These are phyloP conservation scores for Osmanthus fragrans DNA, from an alignment of 257 asterid genomes.

Conservation along the genomic window DNA sequence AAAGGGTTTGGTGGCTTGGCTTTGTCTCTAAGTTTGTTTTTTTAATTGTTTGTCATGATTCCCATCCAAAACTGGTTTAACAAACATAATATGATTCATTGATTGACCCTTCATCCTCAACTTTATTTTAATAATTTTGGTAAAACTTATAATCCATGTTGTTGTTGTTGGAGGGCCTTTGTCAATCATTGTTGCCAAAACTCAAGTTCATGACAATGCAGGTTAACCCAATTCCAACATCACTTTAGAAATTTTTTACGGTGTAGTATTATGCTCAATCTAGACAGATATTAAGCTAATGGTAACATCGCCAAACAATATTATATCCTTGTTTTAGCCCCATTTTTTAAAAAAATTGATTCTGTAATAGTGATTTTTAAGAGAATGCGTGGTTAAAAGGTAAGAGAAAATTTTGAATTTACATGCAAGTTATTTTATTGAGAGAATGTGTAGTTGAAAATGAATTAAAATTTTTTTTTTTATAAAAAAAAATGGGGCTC, in stretches of 20 bases:
- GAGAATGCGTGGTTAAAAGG: too few species aligned
- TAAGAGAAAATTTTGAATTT: too few species aligned
- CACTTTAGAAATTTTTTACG: background rate
- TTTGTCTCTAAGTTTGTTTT: constrained; percentile 37
- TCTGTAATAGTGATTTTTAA: too few species aligned
- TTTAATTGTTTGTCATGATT: constrained; percentile 12
- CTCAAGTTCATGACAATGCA: background rate
- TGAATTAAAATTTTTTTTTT: too few species aligned
- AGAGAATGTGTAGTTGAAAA: too few species aligned
- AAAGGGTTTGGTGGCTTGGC: constrained; percentile 49
- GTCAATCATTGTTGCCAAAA: background rate
- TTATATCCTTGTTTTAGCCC: too few species aligned
- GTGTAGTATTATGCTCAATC: too few species aligned
- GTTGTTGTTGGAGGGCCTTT: background rate
- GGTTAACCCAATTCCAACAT: background rate
- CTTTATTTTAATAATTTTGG: background rate
- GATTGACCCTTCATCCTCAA: constrained; percentile 4
- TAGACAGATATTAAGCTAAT: too few species aligned
- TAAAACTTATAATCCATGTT: background rate
- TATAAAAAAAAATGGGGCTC: too few species aligned
- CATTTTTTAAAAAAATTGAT: too few species aligned
- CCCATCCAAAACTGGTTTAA: background rate
- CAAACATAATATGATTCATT: background rate
- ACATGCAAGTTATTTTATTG: too few species aligned
- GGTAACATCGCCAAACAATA: too few species aligned